Evolutionary conservation across 164 flowering plant genomes (phyloP).

Genomic region (Liriodendron chinense): DNA sequence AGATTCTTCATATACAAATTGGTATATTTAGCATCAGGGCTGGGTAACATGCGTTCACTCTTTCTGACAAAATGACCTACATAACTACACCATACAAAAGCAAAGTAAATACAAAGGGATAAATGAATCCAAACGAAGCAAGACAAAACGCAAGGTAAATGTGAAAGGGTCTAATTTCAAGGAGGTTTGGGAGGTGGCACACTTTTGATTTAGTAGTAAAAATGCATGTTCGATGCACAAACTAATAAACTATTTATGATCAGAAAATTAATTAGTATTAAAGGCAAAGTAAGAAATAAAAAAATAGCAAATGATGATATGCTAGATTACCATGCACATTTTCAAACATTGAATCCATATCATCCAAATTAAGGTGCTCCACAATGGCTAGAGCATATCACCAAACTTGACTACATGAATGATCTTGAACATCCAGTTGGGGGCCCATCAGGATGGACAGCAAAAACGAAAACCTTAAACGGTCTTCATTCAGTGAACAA

Average conservation of each 20-base stretch:
- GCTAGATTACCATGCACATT: not conserved
- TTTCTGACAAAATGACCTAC: constrained; percentile 62
- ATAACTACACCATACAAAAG: constrained; percentile 38
- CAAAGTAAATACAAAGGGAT: not conserved
- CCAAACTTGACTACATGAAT: too few species aligned
- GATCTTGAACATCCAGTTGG: not conserved
- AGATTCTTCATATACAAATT: constrained; percentile 83
- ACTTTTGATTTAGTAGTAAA: too few species aligned
- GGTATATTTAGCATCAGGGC: constrained; percentile 57
- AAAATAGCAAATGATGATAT: not conserved
- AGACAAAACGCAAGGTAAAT: not conserved
- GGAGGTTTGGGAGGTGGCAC: not conserved
- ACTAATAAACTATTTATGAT: too few species aligned
- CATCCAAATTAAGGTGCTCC: too few species aligned
- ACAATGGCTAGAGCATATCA: too few species aligned
- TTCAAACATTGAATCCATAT: not conserved
- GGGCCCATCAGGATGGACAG: not conserved
- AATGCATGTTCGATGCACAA: too few species aligned
- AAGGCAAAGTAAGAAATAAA: not conserved
- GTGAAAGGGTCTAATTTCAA: not conserved
- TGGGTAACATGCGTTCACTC: constrained; percentile 53
- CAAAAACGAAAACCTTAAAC: not conserved
- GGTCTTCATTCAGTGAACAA: not conserved
- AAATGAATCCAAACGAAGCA: not conserved
- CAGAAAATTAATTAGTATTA: not conserved